These are phyloP conservation scores for Pseudopithomyces maydicus DNA, from an alignment of 2,329 filamentous ascomycete genomes.

Conservation along the genomic window DNA sequence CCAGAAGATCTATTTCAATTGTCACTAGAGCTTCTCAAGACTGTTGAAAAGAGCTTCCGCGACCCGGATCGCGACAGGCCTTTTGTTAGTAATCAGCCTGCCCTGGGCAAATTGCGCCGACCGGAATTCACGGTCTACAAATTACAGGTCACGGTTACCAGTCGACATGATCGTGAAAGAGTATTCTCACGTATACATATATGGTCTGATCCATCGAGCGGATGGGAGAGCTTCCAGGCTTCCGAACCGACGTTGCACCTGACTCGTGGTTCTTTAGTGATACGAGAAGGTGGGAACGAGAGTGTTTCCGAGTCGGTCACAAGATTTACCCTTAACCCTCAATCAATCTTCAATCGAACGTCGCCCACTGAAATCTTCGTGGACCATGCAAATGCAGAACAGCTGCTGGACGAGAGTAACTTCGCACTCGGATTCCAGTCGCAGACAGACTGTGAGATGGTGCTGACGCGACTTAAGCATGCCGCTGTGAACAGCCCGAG, in stretches of 20 bases:
- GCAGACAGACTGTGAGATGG: constrained; percentile 2
- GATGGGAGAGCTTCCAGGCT: constrained; percentile 18
- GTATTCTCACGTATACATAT: constrained; percentile 20
- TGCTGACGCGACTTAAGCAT: not conserved
- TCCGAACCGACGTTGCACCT: constrained; percentile 23
- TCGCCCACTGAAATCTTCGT: not conserved
- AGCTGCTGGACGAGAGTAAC: not conserved
- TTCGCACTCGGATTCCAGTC: not conserved
- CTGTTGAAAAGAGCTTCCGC: constrained; percentile 24
- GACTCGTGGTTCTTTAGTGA: constrained; percentile 17
- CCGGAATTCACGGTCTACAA: constrained; percentile 12
- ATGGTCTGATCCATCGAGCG: constrained; percentile 16
- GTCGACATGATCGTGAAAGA: constrained; percentile 14
- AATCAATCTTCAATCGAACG: not conserved
- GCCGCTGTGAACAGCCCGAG: not conserved
- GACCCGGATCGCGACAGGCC: constrained; percentile 19
- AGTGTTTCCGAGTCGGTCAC: not conserved
- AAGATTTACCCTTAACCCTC: not conserved
- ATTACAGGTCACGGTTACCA: constrained; percentile 10
- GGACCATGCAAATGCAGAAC: not conserved
- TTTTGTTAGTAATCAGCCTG: constrained; percentile 26
- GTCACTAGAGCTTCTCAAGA: constrained; percentile 22
- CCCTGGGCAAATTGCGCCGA: not conserved
- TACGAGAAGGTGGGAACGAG: constrained; percentile 12
- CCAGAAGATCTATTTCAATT: constrained; percentile 21